Conservation (phyloP, 2,329 filamentous ascomycete genomes). For the Plectosphaerella sp. region DNA sequence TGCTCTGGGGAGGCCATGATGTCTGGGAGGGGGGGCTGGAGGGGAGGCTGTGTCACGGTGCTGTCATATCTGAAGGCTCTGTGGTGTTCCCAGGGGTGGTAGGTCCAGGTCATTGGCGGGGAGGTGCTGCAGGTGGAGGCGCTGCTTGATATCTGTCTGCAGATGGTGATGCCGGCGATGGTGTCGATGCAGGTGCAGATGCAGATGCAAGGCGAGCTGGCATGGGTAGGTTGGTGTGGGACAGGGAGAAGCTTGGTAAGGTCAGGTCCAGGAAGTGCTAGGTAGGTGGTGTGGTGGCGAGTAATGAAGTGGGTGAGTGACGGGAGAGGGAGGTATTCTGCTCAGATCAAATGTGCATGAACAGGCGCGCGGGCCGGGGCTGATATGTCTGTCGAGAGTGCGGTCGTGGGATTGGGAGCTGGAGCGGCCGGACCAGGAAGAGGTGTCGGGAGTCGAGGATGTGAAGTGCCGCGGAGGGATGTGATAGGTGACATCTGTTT, state of each 20-base stretch:
- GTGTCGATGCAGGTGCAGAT: too few relatives aligned
- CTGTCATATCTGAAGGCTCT: background rate
- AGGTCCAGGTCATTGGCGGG: background rate
- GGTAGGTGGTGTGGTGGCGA: background rate
- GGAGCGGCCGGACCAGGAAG: too few relatives aligned
- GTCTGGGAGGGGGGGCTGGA: background rate
- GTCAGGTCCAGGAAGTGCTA: background rate
- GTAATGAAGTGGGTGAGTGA: background rate
- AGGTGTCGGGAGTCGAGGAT: background rate
- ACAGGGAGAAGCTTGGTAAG: background rate
- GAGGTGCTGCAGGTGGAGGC: background rate
- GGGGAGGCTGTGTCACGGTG: background rate
- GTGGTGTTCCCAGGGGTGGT: background rate
- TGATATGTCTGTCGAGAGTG: background rate
- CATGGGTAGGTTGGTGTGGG: background rate
- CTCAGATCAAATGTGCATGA: too few relatives aligned
- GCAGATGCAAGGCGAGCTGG: too few relatives aligned
- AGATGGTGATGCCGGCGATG: too few relatives aligned
- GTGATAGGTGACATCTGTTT: background rate
- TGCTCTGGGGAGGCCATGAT: conserved; percentile 12
- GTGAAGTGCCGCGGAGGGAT: background rate
- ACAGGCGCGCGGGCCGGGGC: background rate
- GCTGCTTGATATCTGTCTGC: too few relatives aligned
- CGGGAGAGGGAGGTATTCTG: background rate
- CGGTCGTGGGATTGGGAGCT: background rate